These are phyloP conservation scores for Candida oleophila DNA, from an alignment of 805 yeast species.

Conservation along the genomic window DNA sequence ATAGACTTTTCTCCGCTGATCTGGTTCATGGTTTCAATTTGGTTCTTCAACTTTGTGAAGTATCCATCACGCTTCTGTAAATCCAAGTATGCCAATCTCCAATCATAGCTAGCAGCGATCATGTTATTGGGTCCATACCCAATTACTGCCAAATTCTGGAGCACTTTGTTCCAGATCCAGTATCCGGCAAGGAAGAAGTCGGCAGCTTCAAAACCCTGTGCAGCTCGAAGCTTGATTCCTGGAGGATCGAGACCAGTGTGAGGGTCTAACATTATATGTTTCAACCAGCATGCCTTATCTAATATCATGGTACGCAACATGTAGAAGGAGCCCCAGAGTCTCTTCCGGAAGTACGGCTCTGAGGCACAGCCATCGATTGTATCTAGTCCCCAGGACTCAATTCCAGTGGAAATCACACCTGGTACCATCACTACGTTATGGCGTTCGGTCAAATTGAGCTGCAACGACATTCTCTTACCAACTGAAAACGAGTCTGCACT, in stretches of 20 bases:
- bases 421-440: conserved; percentile 91
- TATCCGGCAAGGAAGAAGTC: conserved; percentile 96
- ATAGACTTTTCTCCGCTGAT: conserved; percentile 65
- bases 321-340: conserved; percentile 96
- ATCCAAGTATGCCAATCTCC: conserved; percentile 91
- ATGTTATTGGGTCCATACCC: conserved; percentile 92
- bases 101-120: conserved; percentile 91
- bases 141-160: conserved; percentile 91
- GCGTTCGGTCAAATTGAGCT: conserved; percentile 52
- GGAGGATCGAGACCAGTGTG: conserved; percentile 93
- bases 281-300: conserved; percentile 91
- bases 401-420: conserved; percentile 92
- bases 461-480: conserved; percentile 60
- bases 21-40: conserved; percentile 60
- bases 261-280: conserved; percentile 85
- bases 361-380: conserved; percentile 76
- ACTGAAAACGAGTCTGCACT: conserved; percentile 85
- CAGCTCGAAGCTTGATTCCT: conserved; percentile 76
- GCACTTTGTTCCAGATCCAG: conserved; percentile 97
- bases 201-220: conserved; percentile 95
- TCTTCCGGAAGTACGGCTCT: conserved; percentile 79
- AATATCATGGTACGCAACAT: conserved; percentile 91
- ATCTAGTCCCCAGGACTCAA: conserved; percentile 87
- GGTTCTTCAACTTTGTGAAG: conserved; percentile 71
- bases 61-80: conserved; percentile 84